Conservation (phyloP, 495 filamentous ascomycete species). For the Aspergillus biplanus region DNA sequence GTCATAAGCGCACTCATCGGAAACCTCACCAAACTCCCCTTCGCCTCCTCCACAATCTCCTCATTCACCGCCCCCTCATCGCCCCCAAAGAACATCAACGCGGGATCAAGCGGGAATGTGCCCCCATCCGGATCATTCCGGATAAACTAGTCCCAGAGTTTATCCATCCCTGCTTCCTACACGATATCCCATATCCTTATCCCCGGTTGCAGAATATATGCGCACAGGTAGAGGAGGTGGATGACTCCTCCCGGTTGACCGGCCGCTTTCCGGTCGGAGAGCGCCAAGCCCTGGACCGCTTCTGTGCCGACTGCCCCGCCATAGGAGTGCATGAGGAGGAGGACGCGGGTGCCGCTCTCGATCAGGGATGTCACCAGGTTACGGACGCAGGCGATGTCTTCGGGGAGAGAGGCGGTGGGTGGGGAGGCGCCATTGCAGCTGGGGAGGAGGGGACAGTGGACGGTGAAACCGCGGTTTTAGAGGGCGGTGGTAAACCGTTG, state of each 20-base stretch:
- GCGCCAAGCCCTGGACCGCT: conserved; percentile 33
- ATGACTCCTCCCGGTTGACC: conserved; percentile 40
- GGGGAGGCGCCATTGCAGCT: conserved; percentile 31
- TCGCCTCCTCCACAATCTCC: conserved; percentile 19
- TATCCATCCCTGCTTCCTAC: conserved; percentile 26
- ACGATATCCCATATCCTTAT: conserved; percentile 25
- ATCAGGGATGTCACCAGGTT: conserved; percentile 26
- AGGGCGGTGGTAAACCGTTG: conserved; percentile 35
- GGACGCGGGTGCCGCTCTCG: conserved; percentile 31
- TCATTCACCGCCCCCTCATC: conserved; percentile 14
- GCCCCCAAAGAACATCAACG: conserved; percentile 33
- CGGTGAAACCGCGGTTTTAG: conserved; percentile 33
- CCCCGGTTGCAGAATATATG: conserved; percentile 35
- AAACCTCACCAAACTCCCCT: conserved; percentile 34
- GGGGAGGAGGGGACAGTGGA: conserved; percentile 41
- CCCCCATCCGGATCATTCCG: conserved; percentile 24
- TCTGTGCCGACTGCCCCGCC: conserved; percentile 43
- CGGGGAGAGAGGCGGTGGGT: conserved; percentile 28
- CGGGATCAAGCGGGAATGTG: conserved; percentile 30
- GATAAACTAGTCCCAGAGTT: conserved; percentile 27
- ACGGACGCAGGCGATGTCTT: conserved; percentile 35
- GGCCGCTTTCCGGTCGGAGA: conserved; percentile 24
- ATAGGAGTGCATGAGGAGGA: conserved; percentile 47
- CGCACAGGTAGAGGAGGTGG: conserved; percentile 44
- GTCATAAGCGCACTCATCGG: conserved; percentile 33